phyloP scores from a whole-genome alignment of 139 green algal species.

The Zygnema circumcarinatum region DNA sequence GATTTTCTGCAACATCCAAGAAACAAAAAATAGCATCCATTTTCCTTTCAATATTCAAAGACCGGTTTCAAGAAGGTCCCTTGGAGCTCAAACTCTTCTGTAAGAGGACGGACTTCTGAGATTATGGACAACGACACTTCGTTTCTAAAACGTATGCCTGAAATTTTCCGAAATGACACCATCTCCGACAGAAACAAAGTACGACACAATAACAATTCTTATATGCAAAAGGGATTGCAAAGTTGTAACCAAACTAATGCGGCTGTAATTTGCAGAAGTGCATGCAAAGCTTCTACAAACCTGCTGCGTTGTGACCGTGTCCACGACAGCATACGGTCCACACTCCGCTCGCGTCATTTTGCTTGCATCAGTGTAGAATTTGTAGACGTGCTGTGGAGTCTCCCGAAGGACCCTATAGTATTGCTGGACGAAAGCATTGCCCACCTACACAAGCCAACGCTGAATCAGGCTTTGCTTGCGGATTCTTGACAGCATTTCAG shows the following conservation, averaged over 20 bases:
- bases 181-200: too few relatives aligned
- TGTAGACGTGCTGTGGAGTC: slow-evolving; percentile 73
- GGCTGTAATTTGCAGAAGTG: not conserved
- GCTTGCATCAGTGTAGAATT: slow-evolving; percentile 85
- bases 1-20: slow-evolving; percentile 71
- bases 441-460: slow-evolving; percentile 66
- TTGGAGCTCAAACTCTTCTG: too few relatives aligned
- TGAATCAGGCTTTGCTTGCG: not conserved
- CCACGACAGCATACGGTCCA: slow-evolving; percentile 16
- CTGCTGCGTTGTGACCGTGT: slow-evolving; percentile 42
- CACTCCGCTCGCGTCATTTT: slow-evolving; percentile 71
- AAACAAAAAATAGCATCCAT: not conserved
- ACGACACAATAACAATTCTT: too few relatives aligned
- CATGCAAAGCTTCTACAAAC: not conserved
- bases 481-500: not conserved
- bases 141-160: too few relatives aligned
- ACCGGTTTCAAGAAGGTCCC: too few relatives aligned
- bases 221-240: not conserved
- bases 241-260: not conserved
- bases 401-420: slow-evolving; percentile 85
- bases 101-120: too few relatives aligned
- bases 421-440: slow-evolving; percentile 82
- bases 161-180: too few relatives aligned
- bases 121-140: too few relatives aligned
- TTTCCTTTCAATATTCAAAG: not conserved